Conservation (phyloP, 1,284 basidiomycete species). For the Mycosarcoma mackinlayi region DNA sequence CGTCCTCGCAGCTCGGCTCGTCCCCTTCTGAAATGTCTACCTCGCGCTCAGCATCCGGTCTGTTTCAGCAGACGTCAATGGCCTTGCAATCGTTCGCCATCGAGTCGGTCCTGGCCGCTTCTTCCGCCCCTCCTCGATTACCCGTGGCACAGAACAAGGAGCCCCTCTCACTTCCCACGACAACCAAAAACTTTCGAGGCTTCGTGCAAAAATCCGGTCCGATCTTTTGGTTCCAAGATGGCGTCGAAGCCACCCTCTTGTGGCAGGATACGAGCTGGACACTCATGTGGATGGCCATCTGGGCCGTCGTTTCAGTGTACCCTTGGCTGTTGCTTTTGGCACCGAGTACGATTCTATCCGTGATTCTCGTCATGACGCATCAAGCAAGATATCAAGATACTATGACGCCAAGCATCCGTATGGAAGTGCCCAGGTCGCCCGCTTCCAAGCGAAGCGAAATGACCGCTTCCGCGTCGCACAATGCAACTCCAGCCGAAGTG, state of each 20-base stretch:
- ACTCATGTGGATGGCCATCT: constrained; percentile 66
- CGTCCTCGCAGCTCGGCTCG: constrained; percentile 18
- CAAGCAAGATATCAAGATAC: constrained; percentile 50
- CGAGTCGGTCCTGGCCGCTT: constrained; percentile 57
- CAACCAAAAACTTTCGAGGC: constrained; percentile 65
- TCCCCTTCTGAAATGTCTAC: constrained; percentile 23
- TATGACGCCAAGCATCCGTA: constrained; percentile 39
- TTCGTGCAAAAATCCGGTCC: constrained; percentile 67
- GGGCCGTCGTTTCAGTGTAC: constrained; percentile 62
- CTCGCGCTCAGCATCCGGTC: background rate
- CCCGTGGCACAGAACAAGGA: constrained; percentile 63
- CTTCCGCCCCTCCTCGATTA: constrained; percentile 56
- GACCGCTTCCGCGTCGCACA: background rate
- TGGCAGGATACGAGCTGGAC: constrained; percentile 67
- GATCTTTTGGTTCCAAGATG: constrained; percentile 67
- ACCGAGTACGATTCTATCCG: constrained; percentile 57
- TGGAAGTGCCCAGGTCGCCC: constrained; percentile 39
- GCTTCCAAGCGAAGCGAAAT: constrained; percentile 13
- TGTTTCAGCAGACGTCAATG: constrained; percentile 51
- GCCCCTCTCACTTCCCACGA: constrained; percentile 61
- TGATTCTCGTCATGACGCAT: constrained; percentile 63
- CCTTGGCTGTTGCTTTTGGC: constrained; percentile 60
- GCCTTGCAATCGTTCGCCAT: constrained; percentile 55
- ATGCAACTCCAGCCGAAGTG: constrained; percentile 22
- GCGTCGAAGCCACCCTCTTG: constrained; percentile 62